Evolutionary conservation across 805 yeast species (phyloP), one percentile per base, ranked within the genome.

Genomic region (Millerozyma acaciae): DNA sequence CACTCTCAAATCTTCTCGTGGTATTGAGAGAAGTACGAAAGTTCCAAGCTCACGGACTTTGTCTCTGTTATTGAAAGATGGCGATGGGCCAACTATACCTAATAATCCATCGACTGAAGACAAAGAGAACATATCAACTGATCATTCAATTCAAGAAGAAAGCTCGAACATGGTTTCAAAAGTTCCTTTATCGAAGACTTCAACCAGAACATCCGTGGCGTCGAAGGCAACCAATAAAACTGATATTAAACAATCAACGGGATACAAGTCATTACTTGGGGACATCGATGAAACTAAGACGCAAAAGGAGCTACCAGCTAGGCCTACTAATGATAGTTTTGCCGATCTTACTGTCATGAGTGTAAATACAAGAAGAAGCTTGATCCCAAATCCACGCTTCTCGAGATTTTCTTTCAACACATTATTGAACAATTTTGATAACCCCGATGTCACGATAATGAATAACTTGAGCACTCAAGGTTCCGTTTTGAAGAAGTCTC

Each of bases 321-420:
- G 6, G 14, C 12, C 8, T 18, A 9, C 10, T 16, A 2, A 8
- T 16, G 21, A 9, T 4, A 6, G 13, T 15, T 9, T n/a, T 13
- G 18, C 17, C 6, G 32, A 28, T 14, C 12, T 2, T 7, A 17
- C 32, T 4, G n/a, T 21, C 10, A 28, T 24, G 32, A 31, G 23
- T 16, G 34, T 34, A 29, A 34, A 20, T 32, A 42, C 37, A 28
- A 15, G 30, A 29, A 34, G 16, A 36, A 33, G 24, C 23, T 47
- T 61, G 33, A 59, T 64, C 22, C 73, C 73, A 5, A 66, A 67
- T 32, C 71, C 71, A 8, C 45, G 65, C 21, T 67, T 67, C 35
- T 67, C 73, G 0, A 51, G 61, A 22, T 53, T 67, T 32, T 65
- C 73, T 0, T 62, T 67, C 44, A 63, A 64, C 31, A 70, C 66